A percentile compares a stretch with the other conserved stretches of the same genome.
Conservation (phyloP, 345 rosid genomes). For the Moricandia arvensis region DNA sequence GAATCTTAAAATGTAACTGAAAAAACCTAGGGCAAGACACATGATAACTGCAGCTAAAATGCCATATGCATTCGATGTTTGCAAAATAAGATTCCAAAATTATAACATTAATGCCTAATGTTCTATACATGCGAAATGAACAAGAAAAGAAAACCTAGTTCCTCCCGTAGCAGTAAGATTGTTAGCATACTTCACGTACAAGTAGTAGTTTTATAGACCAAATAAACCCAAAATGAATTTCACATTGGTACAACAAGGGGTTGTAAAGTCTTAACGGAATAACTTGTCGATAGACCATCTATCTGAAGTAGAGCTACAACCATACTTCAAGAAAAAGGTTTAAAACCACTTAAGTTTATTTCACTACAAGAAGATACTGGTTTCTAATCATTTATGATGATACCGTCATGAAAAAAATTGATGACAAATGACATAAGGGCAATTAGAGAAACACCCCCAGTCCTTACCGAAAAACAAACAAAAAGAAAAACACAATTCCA, state of each 20-base stretch:
- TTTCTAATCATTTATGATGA: background rate
- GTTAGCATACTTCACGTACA: background rate
- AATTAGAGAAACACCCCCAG: background rate
- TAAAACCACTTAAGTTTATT: background rate
- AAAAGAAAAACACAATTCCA: background rate
- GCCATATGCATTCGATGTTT: background rate
- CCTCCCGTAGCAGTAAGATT: background rate
- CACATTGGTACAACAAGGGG: background rate
- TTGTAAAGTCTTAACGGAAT: background rate
- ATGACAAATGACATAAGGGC: background rate
- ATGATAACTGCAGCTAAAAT: background rate
- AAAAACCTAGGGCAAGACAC: background rate
- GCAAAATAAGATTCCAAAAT: background rate
- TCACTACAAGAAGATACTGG: background rate
- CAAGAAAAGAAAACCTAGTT: background rate
- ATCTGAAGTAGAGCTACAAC: background rate
- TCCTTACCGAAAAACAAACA: background rate
- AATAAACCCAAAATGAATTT: background rate
- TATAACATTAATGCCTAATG: background rate
- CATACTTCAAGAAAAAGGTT: background rate
- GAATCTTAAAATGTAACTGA: background rate
- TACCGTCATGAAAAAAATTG: background rate
- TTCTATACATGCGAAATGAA: background rate
- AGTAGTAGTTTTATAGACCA: background rate
- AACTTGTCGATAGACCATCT: background rate